Percentiles rank a stretch among this genome's conserved stretches.
phyloP scores from a whole-genome alignment of 305 asterid genomes.

The Fraxinus dipetala region DNA sequence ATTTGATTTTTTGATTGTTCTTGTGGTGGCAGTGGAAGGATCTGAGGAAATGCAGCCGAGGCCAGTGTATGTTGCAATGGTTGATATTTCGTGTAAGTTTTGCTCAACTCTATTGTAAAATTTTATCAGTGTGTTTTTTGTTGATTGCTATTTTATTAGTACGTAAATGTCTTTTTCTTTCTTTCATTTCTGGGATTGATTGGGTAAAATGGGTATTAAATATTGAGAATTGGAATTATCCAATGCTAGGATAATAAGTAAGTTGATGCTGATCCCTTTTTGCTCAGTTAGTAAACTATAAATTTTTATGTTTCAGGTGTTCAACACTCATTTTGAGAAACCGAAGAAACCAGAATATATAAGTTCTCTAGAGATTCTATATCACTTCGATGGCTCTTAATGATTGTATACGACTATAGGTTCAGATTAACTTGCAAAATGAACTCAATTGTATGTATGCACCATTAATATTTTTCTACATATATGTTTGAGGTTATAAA shows the following conservation, averaged over 20 bases:
- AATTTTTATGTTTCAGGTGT: too few species aligned
- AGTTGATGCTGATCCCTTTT: too few species aligned
- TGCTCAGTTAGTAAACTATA: too few species aligned
- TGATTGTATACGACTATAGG: slow-evolving; percentile 6
- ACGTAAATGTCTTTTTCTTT: neutral
- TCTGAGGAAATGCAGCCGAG: slow-evolving; percentile 77
- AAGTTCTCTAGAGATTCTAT: neutral
- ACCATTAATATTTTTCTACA: neutral
- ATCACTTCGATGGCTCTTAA: slow-evolving; percentile 4
- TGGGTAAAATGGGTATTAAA: neutral
- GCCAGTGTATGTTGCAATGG: slow-evolving; percentile 93
- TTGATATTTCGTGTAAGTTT: slow-evolving; percentile 87
- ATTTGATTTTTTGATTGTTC: slow-evolving; percentile 16
- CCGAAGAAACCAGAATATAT: too few species aligned
- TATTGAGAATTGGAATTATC: slow-evolving; percentile 21
- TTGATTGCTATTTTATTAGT: slow-evolving; percentile 5
- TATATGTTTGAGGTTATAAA: slow-evolving; percentile 5
- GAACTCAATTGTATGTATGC: slow-evolving; percentile 6
- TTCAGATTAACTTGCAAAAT: slow-evolving; percentile 11
- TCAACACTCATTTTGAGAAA: too few species aligned
- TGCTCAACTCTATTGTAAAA: slow-evolving; percentile 21
- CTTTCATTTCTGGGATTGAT: slow-evolving; percentile 1
- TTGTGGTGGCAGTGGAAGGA: slow-evolving; percentile 66
- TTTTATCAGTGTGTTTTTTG: slow-evolving; percentile 9
- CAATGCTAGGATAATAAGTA: neutral